Conservation (phyloP, 106 monocot species). For the Allium cepa region DNA sequence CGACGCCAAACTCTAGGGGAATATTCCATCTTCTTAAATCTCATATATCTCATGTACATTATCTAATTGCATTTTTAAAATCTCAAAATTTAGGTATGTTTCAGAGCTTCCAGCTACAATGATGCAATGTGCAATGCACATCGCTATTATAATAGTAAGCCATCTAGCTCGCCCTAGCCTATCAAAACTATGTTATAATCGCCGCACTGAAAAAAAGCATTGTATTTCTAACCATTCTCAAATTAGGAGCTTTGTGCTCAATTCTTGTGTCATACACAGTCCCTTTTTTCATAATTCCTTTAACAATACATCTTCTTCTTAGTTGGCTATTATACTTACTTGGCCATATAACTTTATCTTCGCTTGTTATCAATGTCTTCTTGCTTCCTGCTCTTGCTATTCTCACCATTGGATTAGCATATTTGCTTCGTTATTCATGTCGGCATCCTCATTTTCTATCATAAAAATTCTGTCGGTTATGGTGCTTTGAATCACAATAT, state of each 20-base stretch:
- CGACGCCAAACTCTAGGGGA: slow-evolving; percentile 55
- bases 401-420: slow-evolving; percentile 40
- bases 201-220: slow-evolving; percentile 48
- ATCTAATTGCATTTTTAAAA: not conserved
- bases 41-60: not conserved
- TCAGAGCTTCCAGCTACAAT: slow-evolving; percentile 47
- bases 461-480: too few relatives aligned
- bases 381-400: slow-evolving; percentile 38
- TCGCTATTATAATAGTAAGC: slow-evolving; percentile 39
- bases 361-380: slow-evolving; percentile 46
- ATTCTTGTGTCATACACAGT: slow-evolving; percentile 39
- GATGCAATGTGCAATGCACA: slow-evolving; percentile 46
- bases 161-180: slow-evolving; percentile 49
- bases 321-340: slow-evolving; percentile 69
- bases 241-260: slow-evolving; percentile 39
- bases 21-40: not conserved
- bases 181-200: slow-evolving; percentile 64
- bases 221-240: slow-evolving; percentile 26
- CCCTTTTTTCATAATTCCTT: slow-evolving; percentile 68
- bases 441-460: slow-evolving; percentile 59
- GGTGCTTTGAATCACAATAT: too few relatives aligned
- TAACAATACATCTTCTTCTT: slow-evolving; percentile 55
- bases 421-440: slow-evolving; percentile 29
- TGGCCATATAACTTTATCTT: slow-evolving; percentile 30
- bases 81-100: slow-evolving; percentile 25